Evolutionary conservation across 2,329 filamentous ascomycete species (phyloP), one percentile per base, ranked within the genome.

Genomic region (Cladophialophora bantiana): DNA sequence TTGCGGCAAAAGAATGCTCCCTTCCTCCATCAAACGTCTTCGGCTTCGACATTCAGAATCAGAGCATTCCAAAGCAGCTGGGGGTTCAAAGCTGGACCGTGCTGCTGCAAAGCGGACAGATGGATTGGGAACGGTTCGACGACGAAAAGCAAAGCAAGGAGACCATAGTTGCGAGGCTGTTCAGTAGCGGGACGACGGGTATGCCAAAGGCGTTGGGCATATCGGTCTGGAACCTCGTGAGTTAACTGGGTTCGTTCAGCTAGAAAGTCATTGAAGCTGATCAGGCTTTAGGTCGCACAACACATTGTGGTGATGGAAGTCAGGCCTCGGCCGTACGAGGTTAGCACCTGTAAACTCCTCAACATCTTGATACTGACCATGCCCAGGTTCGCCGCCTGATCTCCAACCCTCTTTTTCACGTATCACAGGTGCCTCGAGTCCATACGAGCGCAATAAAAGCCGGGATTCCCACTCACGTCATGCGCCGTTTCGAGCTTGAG

Each of bases 131-230:
- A 18, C 75, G 74, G 4, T 84, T 82, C 73, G 74, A 82, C 68
- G 77, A 78, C 66, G 76, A 73, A 72, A 74, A 35, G 2, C 57
- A 5, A 7, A 63, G 56, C 65, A 80, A 78, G 70, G 78, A 74
- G 67, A 88, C 81, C 3, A 78, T 76, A 6, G 86, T 78, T 31
- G 83, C 74, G 69, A 79, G 79, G 70, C 76, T 79, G 7, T 87
- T 86, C 68, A 86, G 82, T 68, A 85, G 82, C 59, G 87, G 87
- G 0, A 89, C 87, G 0, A 88, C 86, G 0, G 86, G 86, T 0
- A 74, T 88, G 2, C 86, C 87, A 0, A 89, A 89, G 72, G 86
- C 85, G 4, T 18, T 52, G 36, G 45, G 18, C n/a, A 45, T 57
- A 34, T 63, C 64, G 7, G 31, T 52, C 26, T 55, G 53, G 36